Base-by-base conservation (phyloP, 441 rosid genomes). In the Arabidopsis hybrid region DNA sequence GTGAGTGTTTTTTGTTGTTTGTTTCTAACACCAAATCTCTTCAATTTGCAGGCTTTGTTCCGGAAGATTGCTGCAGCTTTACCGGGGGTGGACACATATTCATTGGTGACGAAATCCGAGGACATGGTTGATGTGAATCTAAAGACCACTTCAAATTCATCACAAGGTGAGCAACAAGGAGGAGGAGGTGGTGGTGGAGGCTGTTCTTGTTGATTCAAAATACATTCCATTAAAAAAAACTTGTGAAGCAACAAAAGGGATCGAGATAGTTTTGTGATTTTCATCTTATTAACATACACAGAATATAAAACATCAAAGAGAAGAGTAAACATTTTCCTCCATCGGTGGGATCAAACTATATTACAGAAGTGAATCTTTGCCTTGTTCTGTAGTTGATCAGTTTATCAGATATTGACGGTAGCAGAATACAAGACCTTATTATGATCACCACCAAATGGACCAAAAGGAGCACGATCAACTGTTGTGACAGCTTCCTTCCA, bases 61-160 rank as follows among this genome's bases (percentile, higher is more conserved):
- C 86, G 89, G 17, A 88, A 88, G 84, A 84, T 86, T 3, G 89
- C 93, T 8, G 87, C 86, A 32, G 91, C 93, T 7, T 80, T 88
- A 80, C 93, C 91, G 0, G 93, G 91, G 40, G 84, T 88, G 93
- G 89, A 86, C 64, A 77, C 91, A 0, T 85, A 86, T 64, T 81
- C 89, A 1, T 60, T 35, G 9, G 52, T 1, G 78, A 85, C 51
- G 79, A 88, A 86, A 78, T 79, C 84, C 63, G 91, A 88, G 75
- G 93, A 86, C 80, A 85, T 88, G 93, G 93, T 88, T 11, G 93
- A 88, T 58, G 93, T 88, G n/a, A 86, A 86, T 73, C 83, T 88
- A 43, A 88, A 86, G 74, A 78, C 88, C 2, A 66, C 69, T 26
- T 65, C 77, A 1, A 71, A 60, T 43, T 43, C 60, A 43, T 71